These are phyloP conservation scores for Mycena leptocephala DNA, from an alignment of 768 basidiomycete genomes.

Conservation along the genomic window DNA sequence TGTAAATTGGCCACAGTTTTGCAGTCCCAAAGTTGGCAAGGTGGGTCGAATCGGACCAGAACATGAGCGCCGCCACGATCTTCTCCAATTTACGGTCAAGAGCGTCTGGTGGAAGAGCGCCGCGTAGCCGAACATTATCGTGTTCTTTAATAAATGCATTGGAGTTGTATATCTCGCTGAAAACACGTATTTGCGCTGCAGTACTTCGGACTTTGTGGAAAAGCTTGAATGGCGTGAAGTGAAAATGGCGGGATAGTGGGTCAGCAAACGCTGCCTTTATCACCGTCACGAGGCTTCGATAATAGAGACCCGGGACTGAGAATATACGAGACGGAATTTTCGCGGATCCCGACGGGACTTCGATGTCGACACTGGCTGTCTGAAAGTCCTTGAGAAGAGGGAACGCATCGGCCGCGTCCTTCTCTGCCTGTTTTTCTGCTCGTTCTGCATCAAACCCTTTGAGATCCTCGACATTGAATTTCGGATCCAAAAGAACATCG, in stretches of 20 bases:
- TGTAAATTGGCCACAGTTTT: conserved; percentile 56
- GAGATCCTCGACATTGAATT: conserved; percentile 31
- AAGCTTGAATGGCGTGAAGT: conserved; percentile 43
- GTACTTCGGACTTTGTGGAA: conserved; percentile 26
- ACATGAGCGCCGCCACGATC: too few relatives aligned
- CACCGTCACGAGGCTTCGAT: conserved; percentile 40
- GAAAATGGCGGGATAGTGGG: conserved; percentile 35
- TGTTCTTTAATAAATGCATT: conserved; percentile 37
- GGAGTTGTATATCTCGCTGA: conserved; percentile 40
- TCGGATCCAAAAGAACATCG: conserved; percentile 26
- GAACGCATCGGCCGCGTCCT: background rate
- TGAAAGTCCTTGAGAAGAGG: conserved; percentile 32
- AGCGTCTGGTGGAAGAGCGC: conserved; percentile 34
- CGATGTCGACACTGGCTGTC: conserved; percentile 41
- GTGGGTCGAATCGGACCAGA: too few relatives aligned
- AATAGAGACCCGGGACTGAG: conserved; percentile 42
- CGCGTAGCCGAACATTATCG: conserved; percentile 30
- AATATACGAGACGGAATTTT: conserved; percentile 38
- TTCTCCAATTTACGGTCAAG: conserved; percentile 38
- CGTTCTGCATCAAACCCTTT: conserved; percentile 25
- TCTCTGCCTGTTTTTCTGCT: conserved; percentile 35
- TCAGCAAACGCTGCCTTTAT: conserved; percentile 41
- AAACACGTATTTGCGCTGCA: conserved; percentile 17
- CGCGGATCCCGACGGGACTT: conserved; percentile 42
- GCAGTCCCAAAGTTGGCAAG: too few relatives aligned